Evolutionary conservation across 2,329 filamentous ascomycete species (phyloP), one percentile per base, ranked within the genome.

Genomic region (Botrytis tulipae): DNA sequence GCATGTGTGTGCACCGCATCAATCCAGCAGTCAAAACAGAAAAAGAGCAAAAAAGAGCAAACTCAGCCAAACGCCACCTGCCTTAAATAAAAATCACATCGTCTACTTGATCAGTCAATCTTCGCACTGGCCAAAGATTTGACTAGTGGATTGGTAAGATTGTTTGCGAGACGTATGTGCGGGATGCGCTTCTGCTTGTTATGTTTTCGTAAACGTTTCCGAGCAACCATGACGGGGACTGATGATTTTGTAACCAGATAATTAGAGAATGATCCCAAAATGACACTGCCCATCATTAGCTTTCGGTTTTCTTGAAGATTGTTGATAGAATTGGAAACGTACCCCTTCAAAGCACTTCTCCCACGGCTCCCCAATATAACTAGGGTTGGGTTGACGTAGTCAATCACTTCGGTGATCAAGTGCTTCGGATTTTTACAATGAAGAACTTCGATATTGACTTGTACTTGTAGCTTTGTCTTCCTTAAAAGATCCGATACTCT

Each of bases 381-480:
- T 74, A 99, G 85, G 1, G 95, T 98, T 7, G 96, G 96, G 76
- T 92, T 93, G 70, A 98, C 88, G 76, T 93, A 89, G 82, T 99
- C 96, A 82, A 99, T 98, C 84, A 98, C 94, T 85, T 98, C 96
- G 0, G 94, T 97, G 76, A 99, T 94, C 85, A 98, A 88, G 82
- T 98, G 95, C 82, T 96, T 95, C 6, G 96, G 94, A 80, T 93
- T 98, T 86, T 98, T 98, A 90, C 96, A 98, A 83, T 98, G 96
- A 77, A 99, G 92, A 42, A 98, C 95, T 83, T 99, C 96, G 48
- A 99, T 92, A 69, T 97, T 94, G 66, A 98, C 93, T 73, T 94
- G 90, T 67, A 98, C 95, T 82, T 99, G 95, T 74, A 99, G 85
- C 76, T 93, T 90, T 0, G 96, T 99, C 86, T 97, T 97, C 74